phyloP scores from a whole-genome alignment of 306 rosid genomes.

The Pterocarpus macrocarpus region DNA sequence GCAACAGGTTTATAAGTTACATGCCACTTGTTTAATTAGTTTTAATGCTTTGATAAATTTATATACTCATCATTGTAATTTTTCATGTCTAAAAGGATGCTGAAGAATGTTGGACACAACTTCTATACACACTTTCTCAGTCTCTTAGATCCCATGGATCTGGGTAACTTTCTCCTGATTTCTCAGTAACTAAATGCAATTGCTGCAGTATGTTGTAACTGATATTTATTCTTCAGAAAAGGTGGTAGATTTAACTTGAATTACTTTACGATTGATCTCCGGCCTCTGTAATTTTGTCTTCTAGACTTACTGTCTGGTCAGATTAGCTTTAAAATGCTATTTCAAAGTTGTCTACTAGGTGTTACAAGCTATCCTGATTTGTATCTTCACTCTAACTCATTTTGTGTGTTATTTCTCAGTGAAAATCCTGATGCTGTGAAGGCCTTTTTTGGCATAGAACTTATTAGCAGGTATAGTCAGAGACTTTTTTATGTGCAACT shows the following conservation, averaged over 20 bases:
- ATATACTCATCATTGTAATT: slow-evolving; percentile 36
- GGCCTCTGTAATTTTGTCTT: slow-evolving; percentile 30
- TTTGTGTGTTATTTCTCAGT: slow-evolving; percentile 61
- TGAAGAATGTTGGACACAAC: slow-evolving; percentile 99
- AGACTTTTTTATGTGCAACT: neutral
- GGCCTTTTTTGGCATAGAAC: slow-evolving; percentile 85
- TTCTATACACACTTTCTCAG: slow-evolving; percentile 94
- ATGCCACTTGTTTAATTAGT: slow-evolving; percentile 36
- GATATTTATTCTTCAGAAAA: slow-evolving; percentile 31
- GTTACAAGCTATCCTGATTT: slow-evolving; percentile 20
- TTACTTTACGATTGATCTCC: slow-evolving; percentile 7
- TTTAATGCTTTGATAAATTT: slow-evolving; percentile 16
- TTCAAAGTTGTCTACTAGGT: slow-evolving; percentile 24
- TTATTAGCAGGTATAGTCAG: slow-evolving; percentile 77
- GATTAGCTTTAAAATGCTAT: slow-evolving; percentile 26
- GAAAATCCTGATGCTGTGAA: slow-evolving; percentile 79
- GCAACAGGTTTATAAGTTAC: slow-evolving; percentile 81
- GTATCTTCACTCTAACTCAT: slow-evolving; percentile 14
- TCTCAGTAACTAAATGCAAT: slow-evolving; percentile 28
- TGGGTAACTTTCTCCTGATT: slow-evolving; percentile 61
- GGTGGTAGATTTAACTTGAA: slow-evolving; percentile 5
- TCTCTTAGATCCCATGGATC: slow-evolving; percentile 81
- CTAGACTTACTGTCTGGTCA: slow-evolving; percentile 10
- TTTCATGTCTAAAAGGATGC: slow-evolving; percentile 77
- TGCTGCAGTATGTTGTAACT: slow-evolving; percentile 28